A percentile compares a stretch with the other conserved stretches of the same genome.
phyloP scores from a whole-genome alignment of 2,329 filamentous ascomycete genomes.

The Ophiostoma tasmaniense region DNA sequence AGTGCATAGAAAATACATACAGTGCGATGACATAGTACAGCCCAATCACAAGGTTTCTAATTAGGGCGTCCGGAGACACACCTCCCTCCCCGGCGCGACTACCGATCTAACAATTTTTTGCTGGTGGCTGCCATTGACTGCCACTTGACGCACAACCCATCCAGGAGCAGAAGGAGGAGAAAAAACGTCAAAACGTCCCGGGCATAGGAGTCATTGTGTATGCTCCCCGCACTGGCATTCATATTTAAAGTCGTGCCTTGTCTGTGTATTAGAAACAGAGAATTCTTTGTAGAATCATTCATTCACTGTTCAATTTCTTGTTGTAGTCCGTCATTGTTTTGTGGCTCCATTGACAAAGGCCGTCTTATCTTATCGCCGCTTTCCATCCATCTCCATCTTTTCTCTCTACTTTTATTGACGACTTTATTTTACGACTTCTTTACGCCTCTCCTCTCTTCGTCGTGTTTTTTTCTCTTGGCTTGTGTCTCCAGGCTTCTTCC shows the following conservation, averaged over 20 bases:
- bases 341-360: neutral
- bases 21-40: neutral
- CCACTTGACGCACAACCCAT: constrained; percentile 2
- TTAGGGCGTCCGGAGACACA: constrained; percentile 13
- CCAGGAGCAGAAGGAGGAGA: neutral
- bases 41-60: constrained; percentile 17
- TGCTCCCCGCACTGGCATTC: neutral
- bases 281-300: neutral
- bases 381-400: neutral
- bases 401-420: neutral
- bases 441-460: neutral
- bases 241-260: neutral
- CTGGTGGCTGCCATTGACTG: constrained; percentile 1
- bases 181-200: neutral
- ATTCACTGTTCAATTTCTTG: neutral
- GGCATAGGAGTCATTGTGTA: neutral
- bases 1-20: neutral
- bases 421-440: neutral
- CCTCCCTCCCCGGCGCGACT: constrained; percentile 9
- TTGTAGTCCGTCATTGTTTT: neutral
- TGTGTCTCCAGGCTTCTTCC: neutral
- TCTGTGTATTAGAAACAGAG: neutral
- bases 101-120: neutral
- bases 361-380: constrained; percentile 9
- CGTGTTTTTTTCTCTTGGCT: neutral